Conservation (phyloP, 306 rosid species). For the Calophaca sinica region DNA sequence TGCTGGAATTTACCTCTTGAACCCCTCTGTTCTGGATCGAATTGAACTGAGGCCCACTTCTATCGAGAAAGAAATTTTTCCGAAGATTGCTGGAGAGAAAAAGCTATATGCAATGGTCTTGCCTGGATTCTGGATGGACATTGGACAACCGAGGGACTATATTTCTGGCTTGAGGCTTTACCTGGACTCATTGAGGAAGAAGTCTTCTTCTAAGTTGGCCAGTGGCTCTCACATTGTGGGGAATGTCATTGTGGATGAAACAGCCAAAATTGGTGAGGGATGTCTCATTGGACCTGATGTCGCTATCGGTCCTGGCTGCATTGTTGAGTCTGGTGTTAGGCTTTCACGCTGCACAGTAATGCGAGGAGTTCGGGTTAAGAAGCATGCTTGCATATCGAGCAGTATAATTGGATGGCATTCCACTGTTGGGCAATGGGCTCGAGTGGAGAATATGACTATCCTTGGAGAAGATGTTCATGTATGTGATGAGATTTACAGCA, state of each 20-base stretch:
- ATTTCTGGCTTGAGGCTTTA: constrained; percentile 92
- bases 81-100: constrained; percentile 83
- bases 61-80: constrained; percentile 98
- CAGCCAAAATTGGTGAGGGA: constrained; percentile 90
- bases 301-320: constrained; percentile 94
- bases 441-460: constrained; percentile 94
- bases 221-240: constrained; percentile 81
- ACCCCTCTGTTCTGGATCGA: constrained; percentile 88
- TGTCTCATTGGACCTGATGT: constrained; percentile 97
- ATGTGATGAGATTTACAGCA: constrained; percentile 88
- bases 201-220: constrained; percentile 77
- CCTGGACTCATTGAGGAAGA: constrained; percentile 81
- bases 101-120: constrained; percentile 96
- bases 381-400: constrained; percentile 92
- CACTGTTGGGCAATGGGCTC: constrained; percentile 95
- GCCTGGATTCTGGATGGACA: constrained; percentile 99
- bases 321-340: constrained; percentile 89
- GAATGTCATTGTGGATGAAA: constrained; percentile 87
- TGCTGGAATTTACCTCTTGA: constrained; percentile 93
- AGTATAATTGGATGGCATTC: constrained; percentile 97
- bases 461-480: constrained; percentile 97
- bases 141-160: constrained; percentile 98
- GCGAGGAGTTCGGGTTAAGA: constrained; percentile 89
- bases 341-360: constrained; percentile 93
- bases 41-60: constrained; percentile 96